Evolutionary conservation across 2,329 filamentous ascomycete species (phyloP), one percentile per base, ranked within the genome.

Genomic region (Exophiala bonariae): DNA sequence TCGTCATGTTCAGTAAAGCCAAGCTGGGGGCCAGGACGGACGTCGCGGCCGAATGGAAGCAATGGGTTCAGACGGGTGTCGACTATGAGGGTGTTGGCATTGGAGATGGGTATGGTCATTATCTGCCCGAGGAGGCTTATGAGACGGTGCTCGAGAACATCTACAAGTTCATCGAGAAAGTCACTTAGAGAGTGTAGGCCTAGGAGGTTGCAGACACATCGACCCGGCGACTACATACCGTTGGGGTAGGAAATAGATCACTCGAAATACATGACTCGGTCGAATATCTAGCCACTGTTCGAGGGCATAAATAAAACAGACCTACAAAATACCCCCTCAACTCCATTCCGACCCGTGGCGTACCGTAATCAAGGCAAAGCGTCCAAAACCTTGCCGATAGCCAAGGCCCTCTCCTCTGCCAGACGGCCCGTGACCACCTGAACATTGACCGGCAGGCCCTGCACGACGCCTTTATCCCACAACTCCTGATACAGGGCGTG

Each of bases 51-150:
- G 63, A 70, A 2, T 79, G 76, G 76, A 63, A 57, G 45, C 61
- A 67, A 4, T 79, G 73, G 73, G 64, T 76, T 28, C 61, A 40
- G 3, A 11, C 42, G n/a, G 56, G 56, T 7, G 37, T 47, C 3
- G 45, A 50, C 13, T 54, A 52, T 23, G 38, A 51, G 30, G 56
- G 46, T 3, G 38, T 52, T 30, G 56, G 56, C 17, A 54, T 57
- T 22, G 56, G 54, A 18, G 49, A 57, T 19, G 56, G 54, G 3
- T 56, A 65, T 52, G 69, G 74, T 1, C 73, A 78, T 63, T 76
- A 73, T 54, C 52, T 77, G 37, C 65, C 71, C 1, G 74, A 76
- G 55, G 72, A 75, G 56, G 68, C 66, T 14, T 68, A 67, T 1
- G 66, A 69, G 37, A 45, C 51, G 13, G 50, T 58, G n/a, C 39